Conservation (phyloP, 805 yeast genomes). For the Yamadazyma scolyti region DNA sequence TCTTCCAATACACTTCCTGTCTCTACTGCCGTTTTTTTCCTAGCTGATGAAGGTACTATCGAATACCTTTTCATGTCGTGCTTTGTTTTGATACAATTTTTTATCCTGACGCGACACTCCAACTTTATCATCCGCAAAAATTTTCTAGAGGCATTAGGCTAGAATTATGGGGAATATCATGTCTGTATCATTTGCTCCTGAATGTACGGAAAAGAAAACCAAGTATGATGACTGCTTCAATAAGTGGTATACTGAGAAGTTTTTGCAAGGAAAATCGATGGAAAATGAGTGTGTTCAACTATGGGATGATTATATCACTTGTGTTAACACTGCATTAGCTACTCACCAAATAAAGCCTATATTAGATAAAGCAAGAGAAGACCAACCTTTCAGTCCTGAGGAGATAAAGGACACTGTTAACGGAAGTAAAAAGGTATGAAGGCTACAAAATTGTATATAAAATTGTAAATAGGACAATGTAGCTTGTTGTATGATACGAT, state of each 20-base stretch:
- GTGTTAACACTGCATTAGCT: conserved; percentile 69
- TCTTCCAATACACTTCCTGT: too few relatives aligned
- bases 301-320: conserved; percentile 86
- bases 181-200: conserved; percentile 89
- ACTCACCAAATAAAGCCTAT: conserved; percentile 76
- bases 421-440: conserved; percentile 7
- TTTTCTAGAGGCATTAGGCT: background rate
- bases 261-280: conserved; percentile 49
- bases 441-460: background rate
- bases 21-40: conserved; percentile 28
- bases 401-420: conserved; percentile 17
- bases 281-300: conserved; percentile 87
- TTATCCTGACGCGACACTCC: conserved; percentile 2
- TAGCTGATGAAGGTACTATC: conserved; percentile 29
- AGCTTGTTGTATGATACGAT: too few relatives aligned
- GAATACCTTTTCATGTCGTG: conserved; percentile 30
- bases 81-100: conserved; percentile 1
- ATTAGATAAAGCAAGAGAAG: conserved; percentile 84
- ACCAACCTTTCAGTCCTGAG: conserved; percentile 66
- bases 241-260: conserved; percentile 87
- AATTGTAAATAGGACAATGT: conserved; percentile 1
- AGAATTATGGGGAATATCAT: conserved; percentile 38
- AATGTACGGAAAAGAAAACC: conserved; percentile 83
- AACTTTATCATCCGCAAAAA: background rate
- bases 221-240: conserved; percentile 92